These are phyloP conservation scores for Rhodotorula sp. DNA, from an alignment of 1,284 basidiomycete genomes.

Conservation along the genomic window DNA sequence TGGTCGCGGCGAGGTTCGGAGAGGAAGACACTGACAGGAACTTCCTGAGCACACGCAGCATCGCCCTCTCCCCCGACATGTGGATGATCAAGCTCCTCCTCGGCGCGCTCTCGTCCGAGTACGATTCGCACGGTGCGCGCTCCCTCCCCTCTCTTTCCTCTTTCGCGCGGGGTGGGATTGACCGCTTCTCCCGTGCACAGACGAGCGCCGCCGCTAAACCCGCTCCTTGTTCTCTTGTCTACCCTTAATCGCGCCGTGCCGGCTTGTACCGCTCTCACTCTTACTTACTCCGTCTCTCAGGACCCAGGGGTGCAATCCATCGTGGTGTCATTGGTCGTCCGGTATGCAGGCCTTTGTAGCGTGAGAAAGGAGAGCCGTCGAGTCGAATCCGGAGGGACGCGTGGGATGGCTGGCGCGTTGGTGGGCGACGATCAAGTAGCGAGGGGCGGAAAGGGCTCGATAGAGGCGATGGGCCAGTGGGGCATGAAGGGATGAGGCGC, in stretches of 20 bases:
- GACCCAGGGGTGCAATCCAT: background rate
- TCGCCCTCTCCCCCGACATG: background rate
- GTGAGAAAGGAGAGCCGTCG: too few relatives aligned
- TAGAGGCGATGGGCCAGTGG: constrained; percentile 87
- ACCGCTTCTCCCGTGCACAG: background rate
- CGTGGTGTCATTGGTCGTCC: too few relatives aligned
- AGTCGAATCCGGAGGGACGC: too few relatives aligned
- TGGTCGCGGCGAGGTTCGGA: too few relatives aligned
- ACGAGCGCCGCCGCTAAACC: background rate
- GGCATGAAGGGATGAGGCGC: constrained; percentile 59
- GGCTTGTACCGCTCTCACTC: too few relatives aligned
- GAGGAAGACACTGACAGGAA: background rate
- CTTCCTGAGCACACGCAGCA: background rate
- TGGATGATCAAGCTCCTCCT: constrained; percentile 29
- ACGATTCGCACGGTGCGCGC: constrained; percentile 10
- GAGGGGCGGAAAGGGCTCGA: constrained; percentile 73
- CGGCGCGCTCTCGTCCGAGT: constrained; percentile 14
- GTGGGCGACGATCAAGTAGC: constrained; percentile 66
- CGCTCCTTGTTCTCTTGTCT: too few relatives aligned
- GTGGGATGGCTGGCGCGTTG: constrained; percentile 84
- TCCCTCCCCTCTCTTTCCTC: background rate
- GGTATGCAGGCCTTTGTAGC: too few relatives aligned
- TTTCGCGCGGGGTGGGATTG: background rate
- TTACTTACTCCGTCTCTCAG: background rate
- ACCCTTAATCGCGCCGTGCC: too few relatives aligned